Percentiles rank a stretch among this genome's conserved stretches.
Evolutionary conservation across 257 asterid species (phyloP).

Genomic region (Primulina eburnea): DNA sequence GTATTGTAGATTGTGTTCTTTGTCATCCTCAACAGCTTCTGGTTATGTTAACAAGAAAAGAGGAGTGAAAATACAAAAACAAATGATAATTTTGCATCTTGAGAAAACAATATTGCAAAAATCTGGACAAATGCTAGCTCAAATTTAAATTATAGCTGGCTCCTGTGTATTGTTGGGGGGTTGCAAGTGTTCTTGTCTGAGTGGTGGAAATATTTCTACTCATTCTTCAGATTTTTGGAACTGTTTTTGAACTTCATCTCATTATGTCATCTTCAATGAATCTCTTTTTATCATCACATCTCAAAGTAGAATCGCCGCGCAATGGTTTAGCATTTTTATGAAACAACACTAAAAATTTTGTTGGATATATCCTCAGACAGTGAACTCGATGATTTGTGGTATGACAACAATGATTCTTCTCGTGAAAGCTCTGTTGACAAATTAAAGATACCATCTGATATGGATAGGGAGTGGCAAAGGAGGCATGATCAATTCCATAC

Average conservation of each 20-base stretch:
- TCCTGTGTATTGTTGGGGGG: background rate
- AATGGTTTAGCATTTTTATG: background rate
- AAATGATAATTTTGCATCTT: background rate
- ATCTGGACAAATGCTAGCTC: background rate
- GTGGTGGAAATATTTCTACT: background rate
- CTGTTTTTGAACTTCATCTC: background rate
- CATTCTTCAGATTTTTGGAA: background rate
- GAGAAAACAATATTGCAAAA: background rate
- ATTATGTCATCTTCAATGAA: background rate
- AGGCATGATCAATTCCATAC: conserved; percentile 70
- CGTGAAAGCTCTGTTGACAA: conserved; percentile 36
- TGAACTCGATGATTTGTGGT: conserved; percentile 55
- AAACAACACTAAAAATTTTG: background rate
- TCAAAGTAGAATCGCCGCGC: background rate
- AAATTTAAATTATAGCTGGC: no score
- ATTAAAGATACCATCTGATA: conserved; percentile 33
- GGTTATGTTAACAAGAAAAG: no score
- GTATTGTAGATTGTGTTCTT: no score
- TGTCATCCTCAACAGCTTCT: no score
- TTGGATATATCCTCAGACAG: background rate
- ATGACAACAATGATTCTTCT: conserved; percentile 50
- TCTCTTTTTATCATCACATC: background rate
- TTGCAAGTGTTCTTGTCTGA: background rate
- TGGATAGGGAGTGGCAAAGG: conserved; percentile 82
- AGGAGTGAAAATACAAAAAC: background rate